phyloP scores from a whole-genome alignment of 1,139 yeast species.

The Lodderomyces metapsilosis region DNA sequence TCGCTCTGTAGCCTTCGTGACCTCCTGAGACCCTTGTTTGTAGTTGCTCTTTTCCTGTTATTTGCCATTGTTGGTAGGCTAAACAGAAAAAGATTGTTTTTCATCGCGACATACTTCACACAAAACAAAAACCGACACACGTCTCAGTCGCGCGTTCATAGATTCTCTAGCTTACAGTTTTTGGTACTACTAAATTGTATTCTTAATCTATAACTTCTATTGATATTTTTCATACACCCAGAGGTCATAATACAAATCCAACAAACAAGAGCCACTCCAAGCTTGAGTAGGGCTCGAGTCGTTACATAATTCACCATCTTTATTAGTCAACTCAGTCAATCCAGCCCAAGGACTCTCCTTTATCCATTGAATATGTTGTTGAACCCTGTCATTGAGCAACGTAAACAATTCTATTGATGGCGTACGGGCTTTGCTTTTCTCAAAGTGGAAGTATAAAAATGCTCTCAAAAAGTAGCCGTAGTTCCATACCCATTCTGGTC shows the following conservation, averaged over 20 bases:
- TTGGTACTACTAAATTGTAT: too few relatives aligned
- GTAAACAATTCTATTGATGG: conserved; percentile 6
- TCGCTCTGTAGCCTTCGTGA: neutral
- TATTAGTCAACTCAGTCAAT: conserved; percentile 85
- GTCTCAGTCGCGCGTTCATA: too few relatives aligned
- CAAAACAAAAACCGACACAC: too few relatives aligned
- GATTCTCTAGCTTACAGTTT: too few relatives aligned
- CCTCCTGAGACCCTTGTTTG: neutral
- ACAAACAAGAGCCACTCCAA: conserved; percentile 85
- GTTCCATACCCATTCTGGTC: conserved; percentile 98
- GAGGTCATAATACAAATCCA: conserved; percentile 75
- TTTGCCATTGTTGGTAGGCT: too few relatives aligned
- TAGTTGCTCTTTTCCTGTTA: neutral
- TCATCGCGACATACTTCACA: too few relatives aligned
- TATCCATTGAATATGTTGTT: conserved; percentile 69
- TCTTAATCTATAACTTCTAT: too few relatives aligned
- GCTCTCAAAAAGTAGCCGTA: conserved; percentile 87
- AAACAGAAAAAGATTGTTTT: too few relatives aligned
- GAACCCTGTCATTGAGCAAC: conserved; percentile 51
- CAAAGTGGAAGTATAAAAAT: conserved; percentile 52
- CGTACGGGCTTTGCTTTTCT: conserved; percentile 6
- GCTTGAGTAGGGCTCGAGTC: conserved; percentile 97
- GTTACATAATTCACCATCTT: conserved; percentile 72
- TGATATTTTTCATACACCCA: conserved; percentile 20
- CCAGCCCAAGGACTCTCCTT: conserved; percentile 87